Percentiles rank a stretch among this genome's conserved stretches.
Conservation (phyloP, 2,329 filamentous ascomycete species). For the Trichoderma arundinaceum region DNA sequence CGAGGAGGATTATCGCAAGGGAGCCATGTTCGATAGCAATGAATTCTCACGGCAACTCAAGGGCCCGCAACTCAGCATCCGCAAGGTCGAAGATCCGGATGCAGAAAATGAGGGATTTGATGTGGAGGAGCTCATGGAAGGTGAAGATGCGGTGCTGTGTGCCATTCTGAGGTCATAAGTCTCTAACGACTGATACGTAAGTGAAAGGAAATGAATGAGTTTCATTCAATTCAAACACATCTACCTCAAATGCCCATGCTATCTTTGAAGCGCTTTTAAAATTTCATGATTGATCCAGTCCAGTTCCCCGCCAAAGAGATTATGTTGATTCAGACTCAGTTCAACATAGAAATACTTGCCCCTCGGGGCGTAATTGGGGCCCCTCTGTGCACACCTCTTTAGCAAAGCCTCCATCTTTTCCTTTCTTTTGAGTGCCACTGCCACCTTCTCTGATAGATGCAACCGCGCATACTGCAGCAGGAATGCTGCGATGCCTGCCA, state of each 20-base stretch:
- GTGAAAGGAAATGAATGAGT: too few species aligned
- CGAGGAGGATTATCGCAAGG: neutral
- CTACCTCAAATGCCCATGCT: neutral
- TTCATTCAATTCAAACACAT: too few species aligned
- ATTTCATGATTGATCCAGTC: neutral
- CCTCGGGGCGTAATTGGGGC: neutral
- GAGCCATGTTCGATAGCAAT: neutral
- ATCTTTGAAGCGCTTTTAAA: neutral
- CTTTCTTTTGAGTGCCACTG: neutral
- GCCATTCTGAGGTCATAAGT: neutral
- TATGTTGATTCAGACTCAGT: neutral
- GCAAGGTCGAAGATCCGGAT: neutral
- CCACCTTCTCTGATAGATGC: neutral
- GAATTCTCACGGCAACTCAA: neutral
- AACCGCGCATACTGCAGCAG: neutral
- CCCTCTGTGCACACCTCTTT: neutral
- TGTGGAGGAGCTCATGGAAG: neutral
- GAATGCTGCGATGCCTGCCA: constrained; percentile 4
- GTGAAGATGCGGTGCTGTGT: neutral
- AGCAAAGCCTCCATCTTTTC: neutral
- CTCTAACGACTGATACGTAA: neutral
- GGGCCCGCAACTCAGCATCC: neutral
- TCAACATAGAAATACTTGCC: neutral
- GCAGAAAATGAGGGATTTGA: neutral
- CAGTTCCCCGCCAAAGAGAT: neutral